phyloP scores from a whole-genome alignment of 1,284 basidiomycete species.

The Puccinia horiana region DNA sequence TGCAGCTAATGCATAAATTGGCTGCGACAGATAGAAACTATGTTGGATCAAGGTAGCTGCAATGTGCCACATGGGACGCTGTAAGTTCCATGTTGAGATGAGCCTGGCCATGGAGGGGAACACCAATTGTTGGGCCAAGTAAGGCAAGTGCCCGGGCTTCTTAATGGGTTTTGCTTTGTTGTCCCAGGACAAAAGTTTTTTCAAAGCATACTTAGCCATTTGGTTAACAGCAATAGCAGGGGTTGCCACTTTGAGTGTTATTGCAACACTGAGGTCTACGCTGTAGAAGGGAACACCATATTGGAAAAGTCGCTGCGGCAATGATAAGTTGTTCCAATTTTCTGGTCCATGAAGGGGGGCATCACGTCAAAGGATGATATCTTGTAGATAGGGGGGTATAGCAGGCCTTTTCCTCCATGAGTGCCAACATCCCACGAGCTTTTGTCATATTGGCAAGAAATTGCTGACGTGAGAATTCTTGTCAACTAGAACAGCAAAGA shows the following conservation, averaged over 20 bases:
- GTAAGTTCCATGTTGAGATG: background rate
- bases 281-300: background rate
- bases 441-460: background rate
- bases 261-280: background rate
- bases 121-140: background rate
- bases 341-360: background rate
- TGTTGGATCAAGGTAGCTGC: background rate
- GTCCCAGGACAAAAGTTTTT: background rate
- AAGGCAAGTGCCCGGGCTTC: background rate
- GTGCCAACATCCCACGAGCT: background rate
- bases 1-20: background rate
- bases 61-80: background rate
- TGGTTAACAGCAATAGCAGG: background rate
- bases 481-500: slow-evolving; percentile 13
- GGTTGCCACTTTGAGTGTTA: background rate
- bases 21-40: background rate
- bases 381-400: slow-evolving; percentile 5
- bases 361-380: background rate
- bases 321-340: background rate
- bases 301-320: background rate
- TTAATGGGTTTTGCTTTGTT: too few relatives aligned
- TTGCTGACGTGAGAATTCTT: background rate
- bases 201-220: background rate
- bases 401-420: background rate
- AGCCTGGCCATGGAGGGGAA: background rate